A percentile compares a stretch with the other conserved stretches of the same genome.
Evolutionary conservation across 2,329 filamentous ascomycete genomes (phyloP).

Genomic region (Teratosphaeria zuluensis): DNA sequence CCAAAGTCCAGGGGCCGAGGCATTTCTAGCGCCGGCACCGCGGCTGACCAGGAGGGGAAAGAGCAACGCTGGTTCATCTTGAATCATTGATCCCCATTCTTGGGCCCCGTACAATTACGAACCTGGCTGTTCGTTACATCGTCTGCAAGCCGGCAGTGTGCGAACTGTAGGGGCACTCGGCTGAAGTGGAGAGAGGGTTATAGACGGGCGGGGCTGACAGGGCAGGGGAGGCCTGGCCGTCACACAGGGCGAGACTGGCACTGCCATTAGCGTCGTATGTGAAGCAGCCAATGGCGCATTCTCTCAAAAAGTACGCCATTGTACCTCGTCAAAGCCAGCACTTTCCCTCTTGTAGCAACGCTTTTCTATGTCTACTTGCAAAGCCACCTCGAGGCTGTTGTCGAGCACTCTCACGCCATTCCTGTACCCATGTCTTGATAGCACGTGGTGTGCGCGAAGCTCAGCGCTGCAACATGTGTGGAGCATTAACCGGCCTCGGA

Average conservation of each 20-base stretch:
- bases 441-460: conserved; percentile 7
- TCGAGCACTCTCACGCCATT: conserved; percentile 34
- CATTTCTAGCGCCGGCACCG: neutral
- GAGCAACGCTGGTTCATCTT: neutral
- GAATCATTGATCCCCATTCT: neutral
- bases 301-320: neutral
- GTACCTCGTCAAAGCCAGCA: neutral
- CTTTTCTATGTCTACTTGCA: conserved; percentile 6
- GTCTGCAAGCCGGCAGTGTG: too few relatives aligned
- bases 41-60: neutral
- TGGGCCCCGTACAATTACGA: neutral
- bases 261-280: neutral
- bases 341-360: neutral
- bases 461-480: conserved; percentile 5
- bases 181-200: neutral
- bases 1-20: neutral
- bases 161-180: too few relatives aligned
- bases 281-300: neutral
- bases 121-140: neutral
- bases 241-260: neutral
- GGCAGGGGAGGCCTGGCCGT: neutral
- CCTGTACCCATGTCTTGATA: conserved; percentile 34
- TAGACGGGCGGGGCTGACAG: neutral
- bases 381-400: conserved; percentile 15
- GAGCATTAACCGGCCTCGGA: conserved; percentile 12